These are phyloP conservation scores for Neobulgaria alba DNA, from an alignment of 2,329 filamentous ascomycete genomes.

Conservation along the genomic window DNA sequence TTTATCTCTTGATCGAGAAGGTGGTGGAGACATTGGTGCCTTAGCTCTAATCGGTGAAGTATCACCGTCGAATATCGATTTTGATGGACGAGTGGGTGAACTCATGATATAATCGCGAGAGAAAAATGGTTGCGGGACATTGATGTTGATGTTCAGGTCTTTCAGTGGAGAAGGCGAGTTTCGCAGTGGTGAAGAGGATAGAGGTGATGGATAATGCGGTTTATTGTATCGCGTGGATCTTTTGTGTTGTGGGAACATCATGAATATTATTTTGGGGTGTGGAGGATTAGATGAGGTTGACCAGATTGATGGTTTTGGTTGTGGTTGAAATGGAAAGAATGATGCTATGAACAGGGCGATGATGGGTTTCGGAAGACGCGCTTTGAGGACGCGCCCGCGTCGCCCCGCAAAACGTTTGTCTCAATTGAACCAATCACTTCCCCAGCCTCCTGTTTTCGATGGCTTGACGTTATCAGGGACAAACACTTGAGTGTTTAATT, in stretches of 20 bases:
- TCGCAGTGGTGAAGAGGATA: constrained; percentile 51
- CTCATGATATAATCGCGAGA: constrained; percentile 16
- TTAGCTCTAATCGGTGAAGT: neutral
- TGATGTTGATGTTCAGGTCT: constrained; percentile 29
- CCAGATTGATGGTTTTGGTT: constrained; percentile 1
- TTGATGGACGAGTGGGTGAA: constrained; percentile 13
- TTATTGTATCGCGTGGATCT: constrained; percentile 13
- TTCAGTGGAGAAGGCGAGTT: constrained; percentile 38
- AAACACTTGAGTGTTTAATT: no score
- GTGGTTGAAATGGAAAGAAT: neutral
- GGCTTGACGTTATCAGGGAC: no score
- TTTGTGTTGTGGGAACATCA: neutral
- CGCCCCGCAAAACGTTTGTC: neutral
- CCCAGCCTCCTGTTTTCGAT: neutral
- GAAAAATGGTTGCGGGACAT: neutral
- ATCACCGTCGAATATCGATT: neutral
- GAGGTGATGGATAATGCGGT: constrained; percentile 45
- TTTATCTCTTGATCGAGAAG: constrained; percentile 3
- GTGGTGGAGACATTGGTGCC: constrained; percentile 8
- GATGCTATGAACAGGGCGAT: no score
- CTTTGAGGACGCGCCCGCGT: neutral
- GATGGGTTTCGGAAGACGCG: no score
- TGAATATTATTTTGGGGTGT: neutral
- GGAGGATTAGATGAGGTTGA: neutral
- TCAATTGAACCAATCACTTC: neutral